These are phyloP conservation scores for Barnettozyma vustinii DNA, from an alignment of 805 yeast species.

Conservation along the genomic window DNA sequence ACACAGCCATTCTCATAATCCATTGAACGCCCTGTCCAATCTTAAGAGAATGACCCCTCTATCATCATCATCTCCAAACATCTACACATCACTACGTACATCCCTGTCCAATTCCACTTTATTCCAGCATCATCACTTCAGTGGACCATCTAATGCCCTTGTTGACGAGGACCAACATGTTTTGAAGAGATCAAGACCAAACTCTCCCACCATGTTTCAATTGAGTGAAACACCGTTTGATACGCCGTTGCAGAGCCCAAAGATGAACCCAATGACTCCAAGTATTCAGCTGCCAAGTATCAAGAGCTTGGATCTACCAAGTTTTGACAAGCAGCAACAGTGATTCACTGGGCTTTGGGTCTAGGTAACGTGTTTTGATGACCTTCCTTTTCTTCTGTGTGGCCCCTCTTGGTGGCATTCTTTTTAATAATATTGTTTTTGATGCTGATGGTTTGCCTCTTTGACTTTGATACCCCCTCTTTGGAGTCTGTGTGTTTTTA, in stretches of 20 bases:
- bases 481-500: not conserved
- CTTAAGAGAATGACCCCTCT: conserved; percentile 39
- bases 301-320: conserved; percentile 24
- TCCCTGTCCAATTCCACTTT: conserved; percentile 24
- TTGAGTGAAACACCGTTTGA: conserved; percentile 42
- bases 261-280: conserved; percentile 21
- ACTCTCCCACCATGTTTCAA: conserved; percentile 37
- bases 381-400: not conserved
- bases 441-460: not conserved
- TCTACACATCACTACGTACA: conserved; percentile 12
- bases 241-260: conserved; percentile 47
- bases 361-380: not conserved
- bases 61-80: conserved; percentile 9
- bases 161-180: conserved; percentile 20
- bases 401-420: not conserved
- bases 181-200: conserved; percentile 41
- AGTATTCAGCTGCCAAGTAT: conserved; percentile 21
- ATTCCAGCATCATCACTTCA: conserved; percentile 18
- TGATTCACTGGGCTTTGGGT: too few species aligned
- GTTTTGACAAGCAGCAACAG: conserved; percentile 9
- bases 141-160: conserved; percentile 12
- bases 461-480: not conserved
- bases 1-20: conserved; percentile 9
- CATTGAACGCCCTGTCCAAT: conserved; percentile 21
- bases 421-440: too few species aligned